Percentiles rank a stretch among this genome's conserved stretches.
phyloP scores from a whole-genome alignment of 148 eudicot genomes.

The Rhododendron ovatum region DNA sequence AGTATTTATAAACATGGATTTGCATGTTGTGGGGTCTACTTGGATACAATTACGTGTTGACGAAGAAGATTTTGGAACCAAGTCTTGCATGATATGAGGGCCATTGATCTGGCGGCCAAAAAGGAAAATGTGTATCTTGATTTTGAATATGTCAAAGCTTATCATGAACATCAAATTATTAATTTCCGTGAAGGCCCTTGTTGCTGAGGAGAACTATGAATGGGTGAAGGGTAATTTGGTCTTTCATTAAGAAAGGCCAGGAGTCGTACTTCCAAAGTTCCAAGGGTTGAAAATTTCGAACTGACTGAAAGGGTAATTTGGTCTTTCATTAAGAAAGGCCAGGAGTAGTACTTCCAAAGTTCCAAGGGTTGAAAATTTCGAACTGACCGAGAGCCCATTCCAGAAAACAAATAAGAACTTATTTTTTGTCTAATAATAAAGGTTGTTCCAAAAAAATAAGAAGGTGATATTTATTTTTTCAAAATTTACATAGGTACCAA shows the following conservation, averaged over 20 bases:
- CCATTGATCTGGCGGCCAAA: not conserved
- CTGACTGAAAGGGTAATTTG: too few relatives aligned
- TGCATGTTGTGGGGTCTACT: not conserved
- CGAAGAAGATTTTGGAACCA: not conserved
- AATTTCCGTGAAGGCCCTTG: not conserved
- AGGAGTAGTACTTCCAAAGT: too few relatives aligned
- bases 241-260: not conserved
- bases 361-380: too few relatives aligned
- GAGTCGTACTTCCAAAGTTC: not conserved
- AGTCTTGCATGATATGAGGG: not conserved
- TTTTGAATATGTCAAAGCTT: not conserved
- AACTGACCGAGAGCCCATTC: too few relatives aligned
- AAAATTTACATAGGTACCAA: too few relatives aligned
- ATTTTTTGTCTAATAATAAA: too few relatives aligned
- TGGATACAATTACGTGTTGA: not conserved
- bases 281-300: not conserved
- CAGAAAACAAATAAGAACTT: too few relatives aligned
- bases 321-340: too few relatives aligned
- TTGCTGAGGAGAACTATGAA: not conserved
- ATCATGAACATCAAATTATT: not conserved
- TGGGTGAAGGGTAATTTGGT: not conserved
- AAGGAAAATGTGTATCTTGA: not conserved
- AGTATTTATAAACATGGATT: not conserved
- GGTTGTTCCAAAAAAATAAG: too few relatives aligned
- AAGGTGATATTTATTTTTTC: too few relatives aligned